A percentile compares a stretch with the other conserved stretches of the same genome.
phyloP scores from a whole-genome alignment of 1,139 yeast species.

The Diutina neorugosa region DNA sequence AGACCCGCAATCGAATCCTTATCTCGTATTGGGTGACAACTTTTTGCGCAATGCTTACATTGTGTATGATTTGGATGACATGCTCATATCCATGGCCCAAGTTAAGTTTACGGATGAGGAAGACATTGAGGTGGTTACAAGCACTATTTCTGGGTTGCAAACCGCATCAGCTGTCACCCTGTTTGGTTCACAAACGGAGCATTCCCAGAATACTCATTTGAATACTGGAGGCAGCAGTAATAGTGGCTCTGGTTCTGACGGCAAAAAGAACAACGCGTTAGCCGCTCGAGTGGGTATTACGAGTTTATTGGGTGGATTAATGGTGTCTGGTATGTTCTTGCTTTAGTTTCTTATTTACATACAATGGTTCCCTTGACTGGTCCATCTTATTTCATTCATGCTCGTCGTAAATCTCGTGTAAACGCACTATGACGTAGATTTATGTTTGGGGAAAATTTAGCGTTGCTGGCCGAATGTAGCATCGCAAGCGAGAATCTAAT shows the following conservation, averaged over 20 bases:
- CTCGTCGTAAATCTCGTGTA: not conserved
- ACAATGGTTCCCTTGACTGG: no score
- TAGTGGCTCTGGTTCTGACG: not conserved
- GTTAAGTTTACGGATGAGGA: conserved; percentile 8
- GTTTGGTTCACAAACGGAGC: not conserved
- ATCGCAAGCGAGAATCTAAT: no score
- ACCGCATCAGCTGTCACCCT: not conserved
- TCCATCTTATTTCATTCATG: no score
- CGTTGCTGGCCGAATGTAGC: no score
- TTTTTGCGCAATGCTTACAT: conserved; percentile 20
- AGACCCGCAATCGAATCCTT: not conserved
- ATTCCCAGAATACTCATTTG: not conserved
- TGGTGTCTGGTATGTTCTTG: not conserved
- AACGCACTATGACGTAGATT: not conserved
- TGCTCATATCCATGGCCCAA: conserved; percentile 17
- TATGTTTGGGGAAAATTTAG: no score
- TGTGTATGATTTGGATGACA: conserved; percentile 18
- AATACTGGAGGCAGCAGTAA: not conserved
- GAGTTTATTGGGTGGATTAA: not conserved
- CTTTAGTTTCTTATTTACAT: not conserved
- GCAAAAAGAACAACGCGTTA: not conserved
- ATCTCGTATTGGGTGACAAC: conserved; percentile 15
- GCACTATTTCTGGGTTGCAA: not conserved
- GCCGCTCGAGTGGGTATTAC: not conserved
- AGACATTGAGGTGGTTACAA: not conserved